Base-by-base conservation (phyloP, 805 yeast species). In the Metschnikowia shivogae region DNA sequence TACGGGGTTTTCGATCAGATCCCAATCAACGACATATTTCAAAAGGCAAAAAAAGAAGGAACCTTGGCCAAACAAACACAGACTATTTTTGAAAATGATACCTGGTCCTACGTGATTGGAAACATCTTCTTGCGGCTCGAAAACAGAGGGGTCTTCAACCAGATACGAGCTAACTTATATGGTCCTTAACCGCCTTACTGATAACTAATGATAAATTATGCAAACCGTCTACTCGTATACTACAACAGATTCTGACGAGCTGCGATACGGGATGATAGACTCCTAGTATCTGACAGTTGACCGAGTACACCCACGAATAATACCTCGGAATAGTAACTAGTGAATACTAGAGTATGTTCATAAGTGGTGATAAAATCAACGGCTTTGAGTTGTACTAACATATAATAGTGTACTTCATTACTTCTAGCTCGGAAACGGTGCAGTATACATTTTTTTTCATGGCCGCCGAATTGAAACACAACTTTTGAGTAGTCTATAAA, bases 1-100 rank as follows among this genome's bases (percentile, higher is more conserved):
- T 56, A 59, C 14, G 73, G 72, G 3, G 67, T 58, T 3, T 58
- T 69, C 28, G 55, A 66, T 45, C 54, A 60, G 28, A 45, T 68
- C 13, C 69, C 67, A 43, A 35, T 65, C 29, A 56, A 61, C 43
- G 44, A 51, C 1, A 48, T 47, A 39, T 63, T 52, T 37, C 52
- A 46, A 7, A 28, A 55, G 11, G 57, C 57, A 6, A 70, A 67
- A 49, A 56, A 59, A 39, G 36, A 43, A 5, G 51, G 55, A 2
- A 6, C 48, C 1, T 47, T 70, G 36, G 48, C 64, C 9, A 49
- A 61, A 30, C 46, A 46, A 1, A 37, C 62, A 4, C 63, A 70
- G 45, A 33, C 17, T n/a, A 39, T 54, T 5, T 57, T 70, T 34
- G 59, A 67, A 6, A 44, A 57, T 46, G 65, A 68, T 2, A 52